A percentile compares a stretch with the other conserved stretches of the same genome.
phyloP scores from a whole-genome alignment of 1,284 basidiomycete species.

The Pseudozyma sp. region DNA sequence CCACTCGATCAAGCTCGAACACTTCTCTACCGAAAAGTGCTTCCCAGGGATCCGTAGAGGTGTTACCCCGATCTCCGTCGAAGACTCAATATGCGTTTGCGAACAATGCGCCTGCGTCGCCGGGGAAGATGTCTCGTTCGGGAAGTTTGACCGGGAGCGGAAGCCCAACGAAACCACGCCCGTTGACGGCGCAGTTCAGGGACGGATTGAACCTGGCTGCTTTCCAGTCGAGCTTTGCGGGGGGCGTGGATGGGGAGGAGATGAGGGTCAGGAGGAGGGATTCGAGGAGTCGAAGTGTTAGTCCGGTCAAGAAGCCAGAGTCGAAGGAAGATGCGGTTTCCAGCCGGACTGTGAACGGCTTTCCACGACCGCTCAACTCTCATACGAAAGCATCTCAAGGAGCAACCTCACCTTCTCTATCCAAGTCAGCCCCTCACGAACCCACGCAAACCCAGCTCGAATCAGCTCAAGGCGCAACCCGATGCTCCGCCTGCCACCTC shows the following conservation, averaged over 20 bases:
- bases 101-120: conserved; percentile 16
- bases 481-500: conserved; percentile 34
- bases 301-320: conserved; percentile 35
- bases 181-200: conserved; percentile 52
- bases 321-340: conserved; percentile 5
- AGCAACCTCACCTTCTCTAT: conserved; percentile 1
- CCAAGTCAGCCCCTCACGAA: neutral
- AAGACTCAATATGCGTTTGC: conserved; percentile 15
- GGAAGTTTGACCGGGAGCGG: conserved; percentile 41
- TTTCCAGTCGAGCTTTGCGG: conserved; percentile 36
- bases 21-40: conserved; percentile 4
- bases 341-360: conserved; percentile 23
- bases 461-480: conserved; percentile 10
- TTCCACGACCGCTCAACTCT: conserved; percentile 32
- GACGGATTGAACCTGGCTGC: conserved; percentile 51
- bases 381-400: conserved; percentile 9
- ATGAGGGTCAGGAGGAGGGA: conserved; percentile 23
- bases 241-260: neutral
- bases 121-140: conserved; percentile 22
- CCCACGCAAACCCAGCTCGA: conserved; percentile 9
- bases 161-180: conserved; percentile 50
- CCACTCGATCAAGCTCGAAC: conserved; percentile 11
- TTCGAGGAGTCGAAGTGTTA: conserved; percentile 53
- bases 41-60: conserved; percentile 5
- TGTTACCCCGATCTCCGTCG: conserved; percentile 3